phyloP scores from a whole-genome alignment of 805 yeast genomes.

The Ogataea salicorniae region DNA sequence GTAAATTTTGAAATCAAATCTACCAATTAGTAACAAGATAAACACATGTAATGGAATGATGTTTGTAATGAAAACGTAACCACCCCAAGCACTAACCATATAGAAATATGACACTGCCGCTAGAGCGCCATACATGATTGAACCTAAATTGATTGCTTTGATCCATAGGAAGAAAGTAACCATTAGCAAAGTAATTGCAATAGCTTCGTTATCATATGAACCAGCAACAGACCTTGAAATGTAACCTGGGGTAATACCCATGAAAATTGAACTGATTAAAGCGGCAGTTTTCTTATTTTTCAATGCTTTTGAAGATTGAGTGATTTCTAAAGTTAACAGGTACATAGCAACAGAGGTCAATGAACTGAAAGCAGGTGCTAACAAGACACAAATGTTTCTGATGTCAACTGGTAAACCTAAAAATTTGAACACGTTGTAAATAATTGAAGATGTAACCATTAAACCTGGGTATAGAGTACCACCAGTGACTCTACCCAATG shows the following conservation, averaged over 20 bases:
- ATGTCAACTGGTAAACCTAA: conserved; percentile 84
- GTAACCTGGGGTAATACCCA: conserved; percentile 98
- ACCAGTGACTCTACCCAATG: conserved; percentile 97
- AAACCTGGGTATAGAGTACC: conserved; percentile 97
- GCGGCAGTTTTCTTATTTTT: conserved; percentile 61
- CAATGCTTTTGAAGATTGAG: conserved; percentile 45
- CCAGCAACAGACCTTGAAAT: conserved; percentile 98
- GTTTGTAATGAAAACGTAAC: conserved; percentile 97
- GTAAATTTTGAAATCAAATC: conserved; percentile 77
- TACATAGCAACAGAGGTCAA: conserved; percentile 88
- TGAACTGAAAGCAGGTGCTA: conserved; percentile 96
- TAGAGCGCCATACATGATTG: conserved; percentile 74
- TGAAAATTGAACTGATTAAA: conserved; percentile 83
- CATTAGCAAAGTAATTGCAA: conserved; percentile 94
- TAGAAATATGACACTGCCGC: conserved; percentile 90
- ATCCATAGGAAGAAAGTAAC: conserved; percentile 95
- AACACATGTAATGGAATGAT: conserved; percentile 94
- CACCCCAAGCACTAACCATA: conserved; percentile 99
- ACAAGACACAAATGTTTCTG: conserved; percentile 89
- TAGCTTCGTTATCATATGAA: conserved; percentile 97
- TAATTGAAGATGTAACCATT: conserved; percentile 94
- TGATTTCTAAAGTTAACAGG: conserved; percentile 82
- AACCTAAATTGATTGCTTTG: conserved; percentile 86
- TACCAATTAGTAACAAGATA: conserved; percentile 87
- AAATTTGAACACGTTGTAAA: conserved; percentile 66